These are phyloP conservation scores for Heterobasidion occidentale DNA, from an alignment of 1,284 basidiomycete genomes.

Conservation along the genomic window DNA sequence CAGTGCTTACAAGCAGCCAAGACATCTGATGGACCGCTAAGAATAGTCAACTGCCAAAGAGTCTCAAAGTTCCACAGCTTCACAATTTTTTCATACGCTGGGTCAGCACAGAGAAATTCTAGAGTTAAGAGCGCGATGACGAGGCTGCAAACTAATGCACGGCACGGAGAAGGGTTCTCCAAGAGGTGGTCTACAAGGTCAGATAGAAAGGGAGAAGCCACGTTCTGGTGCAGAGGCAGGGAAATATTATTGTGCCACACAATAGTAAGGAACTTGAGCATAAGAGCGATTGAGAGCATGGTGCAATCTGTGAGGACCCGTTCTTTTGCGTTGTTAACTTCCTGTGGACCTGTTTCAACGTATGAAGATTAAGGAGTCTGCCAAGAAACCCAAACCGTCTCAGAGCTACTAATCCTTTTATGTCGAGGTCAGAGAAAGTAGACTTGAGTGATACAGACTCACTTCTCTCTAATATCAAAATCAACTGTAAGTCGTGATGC, in stretches of 20 bases:
- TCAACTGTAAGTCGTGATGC: slow-evolving; percentile 9
- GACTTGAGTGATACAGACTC: not conserved
- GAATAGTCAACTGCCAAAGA: slow-evolving; percentile 23
- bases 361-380: not conserved
- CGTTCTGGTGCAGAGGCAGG: slow-evolving; percentile 12
- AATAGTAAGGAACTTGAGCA: slow-evolving; percentile 25
- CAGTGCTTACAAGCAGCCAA: slow-evolving; percentile 24
- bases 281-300: not conserved
- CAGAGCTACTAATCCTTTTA: not conserved
- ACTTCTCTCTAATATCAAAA: slow-evolving; percentile 10
- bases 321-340: not conserved
- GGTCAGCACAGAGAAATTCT: not conserved
- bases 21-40: slow-evolving; percentile 20
- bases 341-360: not conserved
- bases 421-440: not conserved
- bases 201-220: slow-evolving; percentile 20
- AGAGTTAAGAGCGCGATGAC: slow-evolving; percentile 19
- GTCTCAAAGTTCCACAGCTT: slow-evolving; percentile 15
- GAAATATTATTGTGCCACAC: slow-evolving; percentile 22
- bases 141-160: slow-evolving; percentile 20
- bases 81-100: not conserved
- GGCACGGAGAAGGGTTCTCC: slow-evolving; percentile 5
- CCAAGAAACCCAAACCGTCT: not conserved
- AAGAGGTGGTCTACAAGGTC: slow-evolving; percentile 16
- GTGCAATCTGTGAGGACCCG: not conserved